These are phyloP conservation scores for Trichoderma oligosporum DNA, from an alignment of 2,329 filamentous ascomycete species.

Conservation along the genomic window DNA sequence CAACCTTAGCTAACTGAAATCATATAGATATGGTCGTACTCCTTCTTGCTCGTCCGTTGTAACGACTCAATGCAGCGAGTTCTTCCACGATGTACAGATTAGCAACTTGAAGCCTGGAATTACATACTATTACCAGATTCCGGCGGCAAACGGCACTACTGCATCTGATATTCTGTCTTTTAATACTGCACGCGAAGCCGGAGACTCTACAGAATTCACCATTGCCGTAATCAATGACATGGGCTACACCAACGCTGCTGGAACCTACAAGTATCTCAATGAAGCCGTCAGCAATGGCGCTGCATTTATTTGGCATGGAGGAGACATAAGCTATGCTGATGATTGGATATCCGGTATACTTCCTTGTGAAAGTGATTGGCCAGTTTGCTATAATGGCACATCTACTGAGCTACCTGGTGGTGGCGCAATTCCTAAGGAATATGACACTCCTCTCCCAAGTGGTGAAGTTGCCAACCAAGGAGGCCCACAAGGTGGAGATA, in stretches of 20 bases:
- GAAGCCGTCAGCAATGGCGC: not conserved
- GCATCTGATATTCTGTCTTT: slow-evolving; percentile 8
- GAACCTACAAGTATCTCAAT: slow-evolving; percentile 8
- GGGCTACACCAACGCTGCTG: slow-evolving; percentile 6
- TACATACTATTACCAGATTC: slow-evolving; percentile 9
- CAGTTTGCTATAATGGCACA: slow-evolving; percentile 2
- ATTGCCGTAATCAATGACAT: slow-evolving; percentile 5
- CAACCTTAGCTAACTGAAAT: not conserved
- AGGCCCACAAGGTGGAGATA: slow-evolving; percentile 1
- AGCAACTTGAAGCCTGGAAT: not conserved
- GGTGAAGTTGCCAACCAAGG: slow-evolving; percentile 8
- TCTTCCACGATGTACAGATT: slow-evolving; percentile 12
- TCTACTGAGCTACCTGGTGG: not conserved
- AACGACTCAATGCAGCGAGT: slow-evolving; percentile 7
- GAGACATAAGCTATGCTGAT: slow-evolving; percentile 8
- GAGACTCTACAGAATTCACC: not conserved
- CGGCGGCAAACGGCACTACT: slow-evolving; percentile 7
- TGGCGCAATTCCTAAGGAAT: not conserved
- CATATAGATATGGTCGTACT: not conserved
- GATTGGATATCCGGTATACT: slow-evolving; percentile 3
- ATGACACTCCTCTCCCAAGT: not conserved
- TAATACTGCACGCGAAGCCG: not conserved
- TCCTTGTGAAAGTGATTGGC: slow-evolving; percentile 8
- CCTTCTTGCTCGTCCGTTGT: not conserved
- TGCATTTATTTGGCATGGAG: slow-evolving; percentile 9